Conservation (phyloP, 305 asterid genomes). For the Fraxinus nigra region DNA sequence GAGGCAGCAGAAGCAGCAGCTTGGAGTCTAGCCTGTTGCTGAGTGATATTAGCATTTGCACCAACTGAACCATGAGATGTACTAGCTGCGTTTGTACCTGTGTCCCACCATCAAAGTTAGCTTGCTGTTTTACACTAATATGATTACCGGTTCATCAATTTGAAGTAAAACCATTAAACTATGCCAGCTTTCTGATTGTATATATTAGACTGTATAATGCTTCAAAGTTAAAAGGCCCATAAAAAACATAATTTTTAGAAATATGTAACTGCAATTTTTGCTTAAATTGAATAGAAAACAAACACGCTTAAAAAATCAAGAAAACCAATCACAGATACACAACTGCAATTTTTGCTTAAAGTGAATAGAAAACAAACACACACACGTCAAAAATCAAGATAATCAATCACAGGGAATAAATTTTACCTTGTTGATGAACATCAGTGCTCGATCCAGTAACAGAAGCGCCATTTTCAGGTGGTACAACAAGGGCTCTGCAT, state of each 20-base stretch:
- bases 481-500: conserved; percentile 85
- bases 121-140: neutral
- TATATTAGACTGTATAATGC: neutral
- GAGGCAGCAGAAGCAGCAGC: conserved; percentile 88
- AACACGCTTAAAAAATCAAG: neutral
- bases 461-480: conserved; percentile 63
- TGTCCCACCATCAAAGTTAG: conserved; percentile 14
- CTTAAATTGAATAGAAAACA: neutral
- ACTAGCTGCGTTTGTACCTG: conserved; percentile 51
- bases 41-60: conserved; percentile 44
- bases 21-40: conserved; percentile 72
- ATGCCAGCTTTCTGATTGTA: neutral
- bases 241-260: neutral
- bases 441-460: conserved; percentile 43
- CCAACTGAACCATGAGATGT: conserved; percentile 53
- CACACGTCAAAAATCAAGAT: neutral
- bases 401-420: neutral
- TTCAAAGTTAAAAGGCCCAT: neutral
- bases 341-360: neutral
- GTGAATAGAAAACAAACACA: neutral
- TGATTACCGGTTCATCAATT: neutral
- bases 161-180: conserved; percentile 6
- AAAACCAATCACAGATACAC: neutral
- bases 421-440: conserved; percentile 63
- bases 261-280: neutral